A percentile compares a stretch with the other conserved stretches of the same genome.
phyloP scores from a whole-genome alignment of 2,329 filamentous ascomycete species.

The Zasmidium angulare region DNA sequence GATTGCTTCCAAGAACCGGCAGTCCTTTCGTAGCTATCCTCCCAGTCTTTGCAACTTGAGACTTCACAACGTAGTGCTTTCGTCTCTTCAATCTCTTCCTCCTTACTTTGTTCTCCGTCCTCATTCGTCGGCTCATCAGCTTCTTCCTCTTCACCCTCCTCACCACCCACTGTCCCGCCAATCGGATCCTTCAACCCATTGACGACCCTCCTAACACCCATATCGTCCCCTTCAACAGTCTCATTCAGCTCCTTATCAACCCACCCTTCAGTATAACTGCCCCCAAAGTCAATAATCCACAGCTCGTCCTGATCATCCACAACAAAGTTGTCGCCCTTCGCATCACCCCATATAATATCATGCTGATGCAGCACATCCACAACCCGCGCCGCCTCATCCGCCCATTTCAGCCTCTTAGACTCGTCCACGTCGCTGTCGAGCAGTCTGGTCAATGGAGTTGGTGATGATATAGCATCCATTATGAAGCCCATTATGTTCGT shows the following conservation, averaged over 20 bases:
- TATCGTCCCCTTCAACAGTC: slow-evolving; percentile 37
- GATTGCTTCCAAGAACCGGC: background rate
- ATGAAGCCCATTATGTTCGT: slow-evolving; percentile 36
- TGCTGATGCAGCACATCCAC: slow-evolving; percentile 35
- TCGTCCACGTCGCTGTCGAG: slow-evolving; percentile 32
- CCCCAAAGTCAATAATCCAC: slow-evolving; percentile 44
- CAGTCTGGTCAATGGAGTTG: slow-evolving; percentile 33
- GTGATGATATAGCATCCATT: slow-evolving; percentile 33
- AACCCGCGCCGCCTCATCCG: slow-evolving; percentile 29
- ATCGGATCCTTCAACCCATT: slow-evolving; percentile 32
- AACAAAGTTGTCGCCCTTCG: slow-evolving; percentile 43
- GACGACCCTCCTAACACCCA: slow-evolving; percentile 32
- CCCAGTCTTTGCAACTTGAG: background rate
- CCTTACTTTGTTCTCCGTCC: slow-evolving; percentile 7
- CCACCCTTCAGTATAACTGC: slow-evolving; percentile 40
- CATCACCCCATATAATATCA: slow-evolving; percentile 41
- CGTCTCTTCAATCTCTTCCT: slow-evolving; percentile 11
- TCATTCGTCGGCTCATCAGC: slow-evolving; percentile 1
- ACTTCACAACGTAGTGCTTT: slow-evolving; percentile 5
- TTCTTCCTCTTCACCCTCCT: slow-evolving; percentile 14
- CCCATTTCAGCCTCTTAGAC: slow-evolving; percentile 34
- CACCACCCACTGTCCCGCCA: slow-evolving; percentile 15
- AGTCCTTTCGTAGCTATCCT: background rate
- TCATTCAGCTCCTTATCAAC: slow-evolving; percentile 36
- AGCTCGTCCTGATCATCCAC: slow-evolving; percentile 37